Conservation (phyloP, 192 early-diverging fungal species). For the Coemansia sp. region DNA sequence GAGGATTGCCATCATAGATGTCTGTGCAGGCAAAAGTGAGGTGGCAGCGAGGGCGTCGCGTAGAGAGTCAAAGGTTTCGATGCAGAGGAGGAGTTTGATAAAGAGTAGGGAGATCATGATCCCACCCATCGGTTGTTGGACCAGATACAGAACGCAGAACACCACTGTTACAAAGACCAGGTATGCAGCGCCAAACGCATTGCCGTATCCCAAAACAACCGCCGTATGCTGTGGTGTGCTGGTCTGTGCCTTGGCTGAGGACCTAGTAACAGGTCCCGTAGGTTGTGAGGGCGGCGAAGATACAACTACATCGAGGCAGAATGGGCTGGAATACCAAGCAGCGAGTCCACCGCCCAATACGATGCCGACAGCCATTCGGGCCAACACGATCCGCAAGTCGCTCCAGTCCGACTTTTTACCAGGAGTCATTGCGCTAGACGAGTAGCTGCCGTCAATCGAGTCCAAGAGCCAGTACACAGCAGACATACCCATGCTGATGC, state of each 20-base stretch:
- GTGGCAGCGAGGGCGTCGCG: constrained; percentile 19
- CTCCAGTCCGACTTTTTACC: constrained; percentile 23
- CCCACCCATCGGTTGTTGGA: constrained; percentile 83
- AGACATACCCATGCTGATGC: constrained; percentile 58
- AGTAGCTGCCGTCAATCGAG: constrained; percentile 25
- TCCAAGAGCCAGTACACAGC: constrained; percentile 63
- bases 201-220: constrained; percentile 62
- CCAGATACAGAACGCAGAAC: constrained; percentile 65
- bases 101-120: constrained; percentile 58
- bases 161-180: constrained; percentile 62
- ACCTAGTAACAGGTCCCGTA: neutral
- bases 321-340: constrained; percentile 59
- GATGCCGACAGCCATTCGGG: constrained; percentile 60
- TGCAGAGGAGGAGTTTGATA: constrained; percentile 45
- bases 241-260: neutral
- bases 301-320: constrained; percentile 58
- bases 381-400: constrained; percentile 56
- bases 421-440: constrained; percentile 1
- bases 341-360: constrained; percentile 56
- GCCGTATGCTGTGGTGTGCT: constrained; percentile 31
- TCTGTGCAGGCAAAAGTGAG: constrained; percentile 45
- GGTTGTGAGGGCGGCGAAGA: neutral
- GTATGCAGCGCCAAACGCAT: constrained; percentile 71
- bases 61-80: constrained; percentile 58
- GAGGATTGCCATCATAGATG: constrained; percentile 57